phyloP scores from a whole-genome alignment of 768 basidiomycete species.

The Pholiota molesta region DNA sequence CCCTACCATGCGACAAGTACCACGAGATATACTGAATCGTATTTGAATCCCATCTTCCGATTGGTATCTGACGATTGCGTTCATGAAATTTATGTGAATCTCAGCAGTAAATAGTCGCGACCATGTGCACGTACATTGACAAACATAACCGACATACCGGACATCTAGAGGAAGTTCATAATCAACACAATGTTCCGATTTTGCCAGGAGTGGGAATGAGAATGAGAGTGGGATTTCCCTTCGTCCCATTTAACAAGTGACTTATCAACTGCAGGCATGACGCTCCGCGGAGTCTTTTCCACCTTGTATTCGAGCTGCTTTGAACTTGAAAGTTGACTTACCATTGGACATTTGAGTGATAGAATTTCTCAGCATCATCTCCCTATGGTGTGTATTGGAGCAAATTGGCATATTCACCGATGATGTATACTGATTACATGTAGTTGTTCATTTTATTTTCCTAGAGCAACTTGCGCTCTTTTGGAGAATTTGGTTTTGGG shows the following conservation, averaged over 20 bases:
- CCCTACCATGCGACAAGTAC: too few species aligned
- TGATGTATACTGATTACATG: background rate
- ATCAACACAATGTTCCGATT: background rate
- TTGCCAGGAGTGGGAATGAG: background rate
- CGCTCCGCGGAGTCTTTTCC: too few species aligned
- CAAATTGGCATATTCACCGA: background rate
- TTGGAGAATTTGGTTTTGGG: background rate
- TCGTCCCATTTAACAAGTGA: too few species aligned
- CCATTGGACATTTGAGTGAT: background rate
- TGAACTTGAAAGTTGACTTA: too few species aligned
- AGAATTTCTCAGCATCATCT: background rate
- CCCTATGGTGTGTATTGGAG: background rate
- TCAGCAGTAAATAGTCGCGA: too few species aligned
- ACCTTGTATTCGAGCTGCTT: too few species aligned
- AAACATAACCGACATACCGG: background rate
- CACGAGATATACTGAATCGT: too few species aligned
- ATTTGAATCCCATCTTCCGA: too few species aligned
- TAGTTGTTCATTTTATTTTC: background rate
- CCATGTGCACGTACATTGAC: background rate
- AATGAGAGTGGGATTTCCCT: background rate
- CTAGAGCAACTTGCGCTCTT: background rate
- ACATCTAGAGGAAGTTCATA: background rate
- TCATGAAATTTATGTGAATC: too few species aligned
- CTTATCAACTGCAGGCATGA: too few species aligned
- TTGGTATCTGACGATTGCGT: too few species aligned